Conservation (phyloP, 1,284 basidiomycete genomes). For the Cryptococcus sp. region DNA sequence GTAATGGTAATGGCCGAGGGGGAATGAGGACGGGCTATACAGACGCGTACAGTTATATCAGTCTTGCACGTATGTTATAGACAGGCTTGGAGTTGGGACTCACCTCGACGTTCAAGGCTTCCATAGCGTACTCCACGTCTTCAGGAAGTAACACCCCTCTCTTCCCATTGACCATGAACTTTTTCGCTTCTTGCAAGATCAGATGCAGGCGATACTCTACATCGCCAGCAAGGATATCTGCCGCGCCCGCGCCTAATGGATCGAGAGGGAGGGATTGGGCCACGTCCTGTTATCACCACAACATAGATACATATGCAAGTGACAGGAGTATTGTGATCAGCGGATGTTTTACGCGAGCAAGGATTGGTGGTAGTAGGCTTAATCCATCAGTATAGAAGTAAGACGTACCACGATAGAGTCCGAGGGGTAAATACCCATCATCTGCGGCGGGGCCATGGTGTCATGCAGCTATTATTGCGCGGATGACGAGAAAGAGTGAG, state of each 20-base stretch:
- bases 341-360: neutral
- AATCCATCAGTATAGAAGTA: neutral
- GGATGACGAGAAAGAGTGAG: too few species aligned
- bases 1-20: slow-evolving; percentile 56
- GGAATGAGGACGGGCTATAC: slow-evolving; percentile 48
- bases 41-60: neutral
- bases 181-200: slow-evolving; percentile 77
- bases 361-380: neutral
- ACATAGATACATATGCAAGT: neutral
- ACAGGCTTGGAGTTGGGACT: slow-evolving; percentile 14
- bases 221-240: slow-evolving; percentile 86
- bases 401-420: slow-evolving; percentile 43
- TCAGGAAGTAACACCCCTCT: slow-evolving; percentile 81
- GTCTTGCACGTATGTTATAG: neutral
- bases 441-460: slow-evolving; percentile 42
- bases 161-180: slow-evolving; percentile 93
- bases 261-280: slow-evolving; percentile 84
- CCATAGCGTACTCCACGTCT: slow-evolving; percentile 91
- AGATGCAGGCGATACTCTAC: slow-evolving; percentile 93
- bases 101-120: slow-evolving; percentile 88
- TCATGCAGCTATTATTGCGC: neutral
- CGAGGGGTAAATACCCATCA: slow-evolving; percentile 47
- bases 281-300: slow-evolving; percentile 68
- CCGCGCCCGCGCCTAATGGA: slow-evolving; percentile 76
- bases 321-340: neutral